Evolutionary conservation across 352 stramenopile genomes (phyloP).

Genomic region (Globisporangium takayamanum): DNA sequence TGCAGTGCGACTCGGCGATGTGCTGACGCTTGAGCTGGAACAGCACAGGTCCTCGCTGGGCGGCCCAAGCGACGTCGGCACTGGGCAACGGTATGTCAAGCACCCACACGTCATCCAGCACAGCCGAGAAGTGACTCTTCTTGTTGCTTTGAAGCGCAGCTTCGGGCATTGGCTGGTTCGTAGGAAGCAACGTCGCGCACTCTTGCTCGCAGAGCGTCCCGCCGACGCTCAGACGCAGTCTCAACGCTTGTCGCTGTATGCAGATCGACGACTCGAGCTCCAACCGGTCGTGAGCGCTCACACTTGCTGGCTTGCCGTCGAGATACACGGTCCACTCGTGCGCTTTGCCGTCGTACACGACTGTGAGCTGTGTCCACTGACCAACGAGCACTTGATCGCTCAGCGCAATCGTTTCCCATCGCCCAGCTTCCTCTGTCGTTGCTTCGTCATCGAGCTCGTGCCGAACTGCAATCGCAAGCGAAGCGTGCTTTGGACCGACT

Average conservation of each 20-base stretch:
- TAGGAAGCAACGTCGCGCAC: background rate
- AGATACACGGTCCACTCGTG: background rate
- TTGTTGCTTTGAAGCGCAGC: background rate
- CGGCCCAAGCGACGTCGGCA: conserved; percentile 16
- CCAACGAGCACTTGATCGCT: background rate
- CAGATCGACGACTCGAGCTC: background rate
- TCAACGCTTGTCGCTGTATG: background rate
- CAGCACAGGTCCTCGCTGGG: conserved; percentile 21
- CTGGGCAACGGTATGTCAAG: conserved; percentile 5
- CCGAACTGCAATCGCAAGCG: background rate
- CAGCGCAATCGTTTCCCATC: conserved; percentile 1
- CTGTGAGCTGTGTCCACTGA: conserved; percentile 7
- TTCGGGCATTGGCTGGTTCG: no score
- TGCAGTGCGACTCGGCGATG: conserved; percentile 20
- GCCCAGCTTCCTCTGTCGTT: background rate
- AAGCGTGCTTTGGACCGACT: background rate
- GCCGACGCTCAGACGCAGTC: background rate
- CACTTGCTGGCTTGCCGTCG: background rate
- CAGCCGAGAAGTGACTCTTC: conserved; percentile 1
- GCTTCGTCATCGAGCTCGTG: background rate
- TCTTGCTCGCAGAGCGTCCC: conserved; percentile 8
- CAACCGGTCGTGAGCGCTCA: background rate
- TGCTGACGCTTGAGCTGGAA: conserved; percentile 33
- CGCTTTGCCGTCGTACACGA: background rate
- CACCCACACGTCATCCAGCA: conserved; percentile 32